phyloP scores from a whole-genome alignment of 257 asterid species.

The Striga asiatica region DNA sequence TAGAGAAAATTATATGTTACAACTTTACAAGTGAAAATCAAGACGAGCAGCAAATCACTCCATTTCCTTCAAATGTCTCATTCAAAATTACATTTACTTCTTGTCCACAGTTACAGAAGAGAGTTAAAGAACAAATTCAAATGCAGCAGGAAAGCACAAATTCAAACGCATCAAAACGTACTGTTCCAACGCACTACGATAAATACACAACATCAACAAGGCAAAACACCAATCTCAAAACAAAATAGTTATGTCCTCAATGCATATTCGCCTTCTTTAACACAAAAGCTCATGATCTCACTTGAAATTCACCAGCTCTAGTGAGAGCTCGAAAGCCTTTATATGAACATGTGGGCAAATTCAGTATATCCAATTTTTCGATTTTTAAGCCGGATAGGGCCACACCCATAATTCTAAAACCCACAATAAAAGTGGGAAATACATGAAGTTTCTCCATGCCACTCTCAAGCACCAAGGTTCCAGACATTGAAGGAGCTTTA shows the following conservation, averaged over 20 bases:
- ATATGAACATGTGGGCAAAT: slow-evolving; percentile 56
- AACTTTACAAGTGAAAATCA: too few species aligned
- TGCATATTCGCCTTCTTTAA: slow-evolving; percentile 19
- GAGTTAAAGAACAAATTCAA: too few species aligned
- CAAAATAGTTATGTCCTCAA: slow-evolving; percentile 23
- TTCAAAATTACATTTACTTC: not conserved
- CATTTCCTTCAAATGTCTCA: not conserved
- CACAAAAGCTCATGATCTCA: slow-evolving; percentile 42
- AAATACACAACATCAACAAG: slow-evolving; percentile 11
- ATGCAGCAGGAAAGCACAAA: too few species aligned
- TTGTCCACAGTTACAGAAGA: too few species aligned
- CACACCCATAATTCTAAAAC: slow-evolving; percentile 71
- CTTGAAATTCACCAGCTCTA: slow-evolving; percentile 67
- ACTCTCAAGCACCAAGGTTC: slow-evolving; percentile 57
- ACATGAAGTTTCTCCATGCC: slow-evolving; percentile 69
- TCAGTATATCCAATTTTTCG: slow-evolving; percentile 62
- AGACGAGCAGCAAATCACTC: not conserved
- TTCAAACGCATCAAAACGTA: not conserved
- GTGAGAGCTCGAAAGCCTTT: slow-evolving; percentile 93
- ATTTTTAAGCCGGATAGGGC: slow-evolving; percentile 88
- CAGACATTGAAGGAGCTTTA: slow-evolving; percentile 84
- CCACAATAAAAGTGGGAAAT: slow-evolving; percentile 70
- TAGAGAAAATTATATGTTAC: too few species aligned
- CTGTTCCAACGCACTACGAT: too few species aligned
- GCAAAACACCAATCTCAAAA: not conserved